Base-by-base conservation (phyloP, 805 yeast species). In the Blastobotrys americana region DNA sequence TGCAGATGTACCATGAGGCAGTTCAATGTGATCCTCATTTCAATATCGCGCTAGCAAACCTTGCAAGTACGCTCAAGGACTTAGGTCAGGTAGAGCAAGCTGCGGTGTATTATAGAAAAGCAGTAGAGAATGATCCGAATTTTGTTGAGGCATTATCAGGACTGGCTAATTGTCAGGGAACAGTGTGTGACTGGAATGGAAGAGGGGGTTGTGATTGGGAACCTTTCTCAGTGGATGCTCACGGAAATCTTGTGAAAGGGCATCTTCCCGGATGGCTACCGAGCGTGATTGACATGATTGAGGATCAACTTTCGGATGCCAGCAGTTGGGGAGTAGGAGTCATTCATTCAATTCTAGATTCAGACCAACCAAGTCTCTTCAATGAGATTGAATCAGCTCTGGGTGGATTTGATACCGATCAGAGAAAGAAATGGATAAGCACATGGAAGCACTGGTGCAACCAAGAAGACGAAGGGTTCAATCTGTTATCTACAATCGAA, bases 121-220 rank as follows among this genome's bases (percentile, higher is more conserved):
- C 65, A 1, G 60, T 61, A 3, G 48, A 50, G n/a, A 55, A 48
- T 9, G 55, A 57, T 27, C 59, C 63, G 3, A 42, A 46, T 4
- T 61, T 58, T 39, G 55, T 57, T 34, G 65, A 60, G 40, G 65
- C 65, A 2, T 49, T 54, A 3, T 53, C 59, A 9, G 65, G 66
- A 4, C 52, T 61, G 4, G 61, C 61, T 2, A 57, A 52, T 40
- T 53, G 62, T 35, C 53, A 54, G n/a, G 51, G 50, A 17, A 47
- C 60, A 13, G 53, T 59, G 5, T 61, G 65, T 40, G 58, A 57
- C 23, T 61, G 65, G 65, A 38, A 31, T 13, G 63, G 61, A 5
- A 47, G 65, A 9, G 65, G 65, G 2, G 51, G 56, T 16, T 37
- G 43, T 19, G 60, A 55, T 3, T 40, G 54, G 49, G 65, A 61